Evolutionary conservation across 192 early-diverging fungal genomes (phyloP).

Genomic region (Coemansia sp.): DNA sequence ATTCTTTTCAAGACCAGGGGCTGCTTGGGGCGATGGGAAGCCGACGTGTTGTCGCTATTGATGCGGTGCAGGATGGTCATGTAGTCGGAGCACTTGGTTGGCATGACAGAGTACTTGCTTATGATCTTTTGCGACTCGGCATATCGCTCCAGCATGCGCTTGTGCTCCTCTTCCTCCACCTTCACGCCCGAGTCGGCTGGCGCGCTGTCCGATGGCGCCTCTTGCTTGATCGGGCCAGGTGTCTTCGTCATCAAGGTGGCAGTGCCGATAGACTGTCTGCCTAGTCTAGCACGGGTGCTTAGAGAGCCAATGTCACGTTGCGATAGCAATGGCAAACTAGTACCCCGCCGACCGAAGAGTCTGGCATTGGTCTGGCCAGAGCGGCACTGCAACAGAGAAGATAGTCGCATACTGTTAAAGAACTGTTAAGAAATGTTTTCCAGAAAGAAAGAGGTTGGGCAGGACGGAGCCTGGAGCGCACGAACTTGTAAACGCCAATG

Average conservation of each 20-base stretch:
- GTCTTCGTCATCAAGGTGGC: conserved; percentile 15
- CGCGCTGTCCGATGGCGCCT: conserved; percentile 1
- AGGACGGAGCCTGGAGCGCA: background rate
- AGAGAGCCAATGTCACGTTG: background rate
- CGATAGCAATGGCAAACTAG: background rate
- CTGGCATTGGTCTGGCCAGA: background rate
- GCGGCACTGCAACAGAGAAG: background rate
- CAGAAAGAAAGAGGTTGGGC: background rate
- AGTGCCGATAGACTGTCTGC: background rate
- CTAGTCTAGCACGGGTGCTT: background rate
- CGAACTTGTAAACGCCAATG: background rate
- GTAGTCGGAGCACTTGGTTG: conserved; percentile 46
- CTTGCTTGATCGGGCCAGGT: conserved; percentile 11
- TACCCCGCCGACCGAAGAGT: background rate
- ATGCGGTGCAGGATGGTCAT: conserved; percentile 49
- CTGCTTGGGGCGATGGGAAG: conserved; percentile 27
- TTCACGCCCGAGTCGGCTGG: conserved; percentile 6
- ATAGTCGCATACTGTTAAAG: background rate
- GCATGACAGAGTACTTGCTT: conserved; percentile 53
- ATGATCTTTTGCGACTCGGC: conserved; percentile 47
- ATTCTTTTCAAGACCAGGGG: conserved; percentile 60
- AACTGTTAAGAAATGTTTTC: background rate
- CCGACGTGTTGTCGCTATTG: conserved; percentile 34
- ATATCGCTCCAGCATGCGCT: conserved; percentile 44
- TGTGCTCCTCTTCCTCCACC: conserved; percentile 43